Evolutionary conservation across 352 stramenopile species (phyloP).

Genomic region (Pythium myriotylum): DNA sequence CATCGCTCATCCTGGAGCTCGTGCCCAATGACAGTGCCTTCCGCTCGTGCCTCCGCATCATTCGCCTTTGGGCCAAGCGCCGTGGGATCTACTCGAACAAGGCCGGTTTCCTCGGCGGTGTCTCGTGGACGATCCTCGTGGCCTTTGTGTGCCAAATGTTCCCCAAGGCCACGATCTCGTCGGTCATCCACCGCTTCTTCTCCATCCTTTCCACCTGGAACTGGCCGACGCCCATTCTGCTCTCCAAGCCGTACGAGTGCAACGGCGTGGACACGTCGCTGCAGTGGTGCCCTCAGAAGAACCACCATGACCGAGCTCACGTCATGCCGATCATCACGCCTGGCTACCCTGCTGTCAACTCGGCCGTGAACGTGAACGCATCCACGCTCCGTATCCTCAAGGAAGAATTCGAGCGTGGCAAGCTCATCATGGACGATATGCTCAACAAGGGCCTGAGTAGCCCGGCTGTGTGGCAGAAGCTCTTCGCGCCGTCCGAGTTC

Average conservation of each 20-base stretch:
- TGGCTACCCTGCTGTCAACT: conserved; percentile 83
- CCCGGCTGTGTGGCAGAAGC: conserved; percentile 69
- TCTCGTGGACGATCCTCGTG: conserved; percentile 86
- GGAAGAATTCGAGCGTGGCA: conserved; percentile 76
- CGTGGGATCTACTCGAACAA: conserved; percentile 88
- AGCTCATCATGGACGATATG: conserved; percentile 79
- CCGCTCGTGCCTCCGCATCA: conserved; percentile 66
- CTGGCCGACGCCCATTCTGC: conserved; percentile 80
- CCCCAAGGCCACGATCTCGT: conserved; percentile 69
- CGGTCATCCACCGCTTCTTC: conserved; percentile 82
- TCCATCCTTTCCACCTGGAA: conserved; percentile 73
- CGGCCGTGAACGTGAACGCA: conserved; percentile 79
- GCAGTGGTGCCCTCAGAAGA: conserved; percentile 76
- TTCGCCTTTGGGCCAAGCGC: conserved; percentile 75
- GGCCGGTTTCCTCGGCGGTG: conserved; percentile 75
- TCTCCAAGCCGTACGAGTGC: conserved; percentile 63
- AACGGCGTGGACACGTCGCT: conserved; percentile 32
- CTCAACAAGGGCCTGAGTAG: conserved; percentile 59
- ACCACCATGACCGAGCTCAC: conserved; percentile 78
- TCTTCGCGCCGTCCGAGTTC: conserved; percentile 79
- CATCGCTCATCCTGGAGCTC: conserved; percentile 80
- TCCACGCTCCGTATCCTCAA: conserved; percentile 76
- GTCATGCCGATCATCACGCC: conserved; percentile 90
- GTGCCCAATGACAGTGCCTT: conserved; percentile 78
- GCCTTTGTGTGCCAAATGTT: conserved; percentile 90